phyloP scores from a whole-genome alignment of 495 filamentous ascomycete species.

The Trichoderma asperelloides region DNA sequence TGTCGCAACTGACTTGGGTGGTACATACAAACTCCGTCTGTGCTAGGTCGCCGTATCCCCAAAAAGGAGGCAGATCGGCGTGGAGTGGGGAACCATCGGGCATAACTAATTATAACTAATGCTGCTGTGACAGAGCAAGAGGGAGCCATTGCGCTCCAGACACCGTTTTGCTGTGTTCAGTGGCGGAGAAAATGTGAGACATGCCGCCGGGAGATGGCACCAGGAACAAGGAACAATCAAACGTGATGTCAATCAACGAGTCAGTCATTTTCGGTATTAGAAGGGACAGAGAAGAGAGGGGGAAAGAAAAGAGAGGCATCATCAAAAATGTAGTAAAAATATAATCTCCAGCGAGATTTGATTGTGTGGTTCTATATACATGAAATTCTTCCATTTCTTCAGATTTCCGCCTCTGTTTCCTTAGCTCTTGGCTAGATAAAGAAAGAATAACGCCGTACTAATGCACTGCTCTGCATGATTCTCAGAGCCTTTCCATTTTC shows the following conservation, averaged over 20 bases:
- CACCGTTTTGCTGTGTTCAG: not conserved
- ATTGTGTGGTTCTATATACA: not conserved
- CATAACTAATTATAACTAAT: not conserved
- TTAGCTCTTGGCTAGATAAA: not conserved
- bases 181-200: conserved; percentile 2
- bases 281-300: not conserved
- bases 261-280: not conserved
- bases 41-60: not conserved
- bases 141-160: too few relatives aligned
- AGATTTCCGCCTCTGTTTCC: not conserved
- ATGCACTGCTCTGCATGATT: not conserved
- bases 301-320: not conserved
- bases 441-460: not conserved
- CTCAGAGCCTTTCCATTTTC: not conserved
- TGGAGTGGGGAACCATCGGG: not conserved
- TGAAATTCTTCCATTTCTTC: not conserved
- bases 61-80: not conserved
- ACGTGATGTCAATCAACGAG: not conserved
- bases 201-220: not conserved
- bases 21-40: not conserved
- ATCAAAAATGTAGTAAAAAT: not conserved
- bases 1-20: not conserved
- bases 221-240: not conserved
- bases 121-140: too few relatives aligned
- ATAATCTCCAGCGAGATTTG: not conserved